Evolutionary conservation across 257 asterid species (phyloP).

Genomic region (Solanum pinnatisectum): DNA sequence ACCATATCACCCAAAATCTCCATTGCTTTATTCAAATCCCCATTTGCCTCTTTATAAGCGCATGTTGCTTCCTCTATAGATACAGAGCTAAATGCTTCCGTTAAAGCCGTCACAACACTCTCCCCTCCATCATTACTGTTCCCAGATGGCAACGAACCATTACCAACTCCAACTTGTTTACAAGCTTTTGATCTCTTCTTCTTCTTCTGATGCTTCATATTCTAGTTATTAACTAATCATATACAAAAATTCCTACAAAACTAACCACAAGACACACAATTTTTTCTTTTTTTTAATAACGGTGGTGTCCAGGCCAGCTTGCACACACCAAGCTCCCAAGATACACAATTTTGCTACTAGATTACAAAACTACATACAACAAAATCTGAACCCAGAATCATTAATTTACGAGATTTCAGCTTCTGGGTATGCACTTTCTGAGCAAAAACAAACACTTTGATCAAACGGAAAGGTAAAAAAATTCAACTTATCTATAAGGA

Average conservation of each 20-base stretch:
- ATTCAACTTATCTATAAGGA: not conserved
- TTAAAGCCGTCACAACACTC: constrained; percentile 19
- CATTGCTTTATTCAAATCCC: constrained; percentile 41
- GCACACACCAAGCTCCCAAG: not conserved
- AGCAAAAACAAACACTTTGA: not conserved
- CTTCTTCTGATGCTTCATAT: constrained; percentile 46
- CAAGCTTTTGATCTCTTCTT: constrained; percentile 51
- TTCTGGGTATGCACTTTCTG: not conserved
- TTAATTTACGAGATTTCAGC: not conserved
- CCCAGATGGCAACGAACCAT: not conserved
- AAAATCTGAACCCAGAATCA: not conserved
- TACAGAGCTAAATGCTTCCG: constrained; percentile 36
- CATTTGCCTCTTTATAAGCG: constrained; percentile 37
- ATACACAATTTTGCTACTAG: not conserved
- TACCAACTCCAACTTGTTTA: constrained; percentile 10
- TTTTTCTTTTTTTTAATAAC: not conserved
- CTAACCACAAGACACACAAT: not conserved
- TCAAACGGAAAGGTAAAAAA: not conserved
- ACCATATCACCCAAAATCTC: constrained; percentile 20
- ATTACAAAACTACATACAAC: not conserved
- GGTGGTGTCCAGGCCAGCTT: not conserved
- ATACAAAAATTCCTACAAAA: not conserved
- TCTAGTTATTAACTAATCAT: not conserved
- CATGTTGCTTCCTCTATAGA: constrained; percentile 46
- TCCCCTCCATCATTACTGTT: constrained; percentile 8